Percentiles rank a stretch among this genome's conserved stretches.
phyloP scores from a whole-genome alignment of 2,329 filamentous ascomycete genomes.

The Colletotrichum graminicola region DNA sequence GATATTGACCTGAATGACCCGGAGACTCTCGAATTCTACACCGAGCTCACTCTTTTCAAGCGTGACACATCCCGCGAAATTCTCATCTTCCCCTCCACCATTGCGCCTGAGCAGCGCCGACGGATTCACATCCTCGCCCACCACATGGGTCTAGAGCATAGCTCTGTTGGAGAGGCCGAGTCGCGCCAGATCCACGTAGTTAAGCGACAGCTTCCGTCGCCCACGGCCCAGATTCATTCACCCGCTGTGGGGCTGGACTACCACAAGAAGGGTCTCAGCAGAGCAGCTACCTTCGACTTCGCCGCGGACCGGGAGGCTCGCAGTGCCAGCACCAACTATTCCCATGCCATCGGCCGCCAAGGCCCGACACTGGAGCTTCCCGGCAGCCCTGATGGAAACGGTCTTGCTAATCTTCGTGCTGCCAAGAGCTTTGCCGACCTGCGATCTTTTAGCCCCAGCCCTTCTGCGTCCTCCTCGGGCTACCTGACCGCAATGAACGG shows the following conservation, averaged over 20 bases:
- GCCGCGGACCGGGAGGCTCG: conserved; percentile 81
- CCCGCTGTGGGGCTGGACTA: conserved; percentile 79
- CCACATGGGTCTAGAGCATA: conserved; percentile 91
- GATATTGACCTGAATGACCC: conserved; percentile 94
- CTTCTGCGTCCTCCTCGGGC: conserved; percentile 88
- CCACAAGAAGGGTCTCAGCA: conserved; percentile 86
- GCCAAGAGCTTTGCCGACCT: conserved; percentile 98
- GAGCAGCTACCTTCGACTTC: conserved; percentile 98
- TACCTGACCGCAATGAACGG: conserved; percentile 71
- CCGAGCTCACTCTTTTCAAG: conserved; percentile 89
- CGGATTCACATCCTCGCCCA: conserved; percentile 95
- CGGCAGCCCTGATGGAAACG: conserved; percentile 76
- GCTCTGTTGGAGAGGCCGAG: conserved; percentile 89
- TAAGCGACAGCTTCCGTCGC: conserved; percentile 69
- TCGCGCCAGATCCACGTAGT: conserved; percentile 92
- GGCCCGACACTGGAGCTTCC: conserved; percentile 88
- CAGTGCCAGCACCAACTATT: conserved; percentile 74
- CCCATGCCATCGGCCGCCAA: conserved; percentile 80
- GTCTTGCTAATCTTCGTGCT: conserved; percentile 81
- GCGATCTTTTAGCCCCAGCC: conserved; percentile 94
- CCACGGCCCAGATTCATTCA: conserved; percentile 68
- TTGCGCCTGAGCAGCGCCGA: conserved; percentile 86
- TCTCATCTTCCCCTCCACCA: conserved; percentile 83
- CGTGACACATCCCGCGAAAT: conserved; percentile 82
- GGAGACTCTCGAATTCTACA: conserved; percentile 88